Base-by-base conservation (phyloP, 2,329 filamentous ascomycete species). In the Neonectria hederae region DNA sequence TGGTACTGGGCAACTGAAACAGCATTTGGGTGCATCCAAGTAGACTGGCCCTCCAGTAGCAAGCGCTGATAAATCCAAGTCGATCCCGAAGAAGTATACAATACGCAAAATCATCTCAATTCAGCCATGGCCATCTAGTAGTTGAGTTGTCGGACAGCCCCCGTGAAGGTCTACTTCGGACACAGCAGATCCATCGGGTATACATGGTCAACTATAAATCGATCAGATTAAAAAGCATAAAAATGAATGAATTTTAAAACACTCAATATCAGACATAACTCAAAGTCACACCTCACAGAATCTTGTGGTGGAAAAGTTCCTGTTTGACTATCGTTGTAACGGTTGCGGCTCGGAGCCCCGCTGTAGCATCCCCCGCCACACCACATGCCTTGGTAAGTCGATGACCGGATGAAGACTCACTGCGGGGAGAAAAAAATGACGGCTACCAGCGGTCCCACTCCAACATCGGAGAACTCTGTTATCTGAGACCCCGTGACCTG, bases 401-500 rank as follows among this genome's bases (percentile, higher is more conserved):
- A 21, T 42, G 28, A 19, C 48, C 28, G 26, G 30, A 22, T 32
- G 28, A 48, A 51, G 48, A 51, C 45, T 32, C 45, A 30, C 26
- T 51, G 48, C 48, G 48, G 48, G 46, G 46, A 28, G 17, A 49
- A 21, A n/a, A n/a, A 51, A 38, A 22, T 13, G 14, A 13, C 53
- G 53, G 53, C 53, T 51, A 51, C 19, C 28, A n/a, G 28, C 48
- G 48, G 48, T 32, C 19, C 5, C 38, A 42, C 38, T 51, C 10
- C 48, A 51, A 32, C 48, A 51, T 38, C 48, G 22, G 30, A n/a
- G 46, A 21, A 51, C 48, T 32, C 40, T 46, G 19, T 55, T 32
- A 32, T 45, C 38, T 54, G 22, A 14, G 19, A 43, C n/a, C 53
- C 35, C 53, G 53, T 55, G 53, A 55, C 53, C 19, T 55, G 38